Evolutionary conservation across 129 eudicot species (phyloP), one percentile per base, ranked within the genome.

Genomic region (Deinandra increscens): DNA sequence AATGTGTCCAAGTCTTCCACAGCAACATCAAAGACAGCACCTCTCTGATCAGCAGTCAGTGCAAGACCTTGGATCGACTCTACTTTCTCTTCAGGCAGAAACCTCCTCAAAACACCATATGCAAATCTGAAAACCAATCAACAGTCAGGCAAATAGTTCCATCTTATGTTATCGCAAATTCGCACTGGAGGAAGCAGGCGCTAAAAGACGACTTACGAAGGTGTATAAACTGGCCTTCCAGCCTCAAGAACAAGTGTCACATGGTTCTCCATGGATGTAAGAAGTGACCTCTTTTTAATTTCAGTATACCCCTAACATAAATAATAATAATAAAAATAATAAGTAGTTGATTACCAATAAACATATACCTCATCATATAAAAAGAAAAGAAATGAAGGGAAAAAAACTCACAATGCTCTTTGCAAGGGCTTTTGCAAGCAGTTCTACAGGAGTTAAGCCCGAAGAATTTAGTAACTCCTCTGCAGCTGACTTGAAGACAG

Each of bases 351-450:
- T 26, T 15, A 71, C 17, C 70, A 61, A 66, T 4, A 37, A 54
- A 64, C 6, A 26, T 5, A 38, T 1, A 53, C 1, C 4, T 20
- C 22, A 22, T 20, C 4, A 49, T 7, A 50, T 29, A 7, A 22
- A 34, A 33, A 10, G 15, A 62, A 7, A 15, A 7, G 26, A 15
- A 12, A 31, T 14, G 46, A 22, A n/a, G 3, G 9, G 31, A 4
- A 1, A 7, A n/a, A 23, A 15, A 80, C 97, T 73, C 78, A 93
- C 97, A 33, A 88, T 77, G 43, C 95, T 84, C 74, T 87, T 89
- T 12, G 99, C 99, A 68, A 93, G 93, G 3, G 99, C 97, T 79
- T 89, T 89, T 14, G 99, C 92, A 15, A 93, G 86, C 58, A 93
- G 75, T 64, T 93, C 99, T 5, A 76, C 86, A 4, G 97, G 87